phyloP scores from a whole-genome alignment of 2,329 filamentous ascomycete species.

The Teratosphaeria pseudoeucalypti region DNA sequence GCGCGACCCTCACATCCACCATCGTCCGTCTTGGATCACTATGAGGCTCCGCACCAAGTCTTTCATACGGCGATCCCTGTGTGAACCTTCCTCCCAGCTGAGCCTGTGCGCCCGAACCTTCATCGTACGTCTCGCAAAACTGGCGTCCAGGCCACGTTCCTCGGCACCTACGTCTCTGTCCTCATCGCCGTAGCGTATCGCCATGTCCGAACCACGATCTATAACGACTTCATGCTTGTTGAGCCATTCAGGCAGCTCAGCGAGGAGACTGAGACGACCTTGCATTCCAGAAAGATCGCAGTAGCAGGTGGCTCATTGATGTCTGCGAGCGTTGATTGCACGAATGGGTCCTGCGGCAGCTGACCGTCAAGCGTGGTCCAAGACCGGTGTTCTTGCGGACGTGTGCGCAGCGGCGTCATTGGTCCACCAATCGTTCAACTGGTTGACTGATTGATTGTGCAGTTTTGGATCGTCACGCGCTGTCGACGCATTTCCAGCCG shows the following conservation, averaged over 20 bases:
- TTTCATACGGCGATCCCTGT: not conserved
- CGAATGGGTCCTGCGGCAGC: too few relatives aligned
- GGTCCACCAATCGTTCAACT: too few relatives aligned
- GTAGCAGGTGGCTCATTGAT: too few relatives aligned
- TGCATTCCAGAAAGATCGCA: too few relatives aligned
- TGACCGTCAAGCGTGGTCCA: too few relatives aligned
- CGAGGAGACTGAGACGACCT: not conserved
- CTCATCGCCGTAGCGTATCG: not conserved
- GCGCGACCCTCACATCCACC: not conserved
- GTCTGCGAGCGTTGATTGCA: too few relatives aligned
- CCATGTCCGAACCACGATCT: not conserved
- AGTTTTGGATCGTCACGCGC: too few relatives aligned
- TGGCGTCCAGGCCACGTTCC: not conserved
- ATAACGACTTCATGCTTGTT: not conserved
- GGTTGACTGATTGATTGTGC: too few relatives aligned
- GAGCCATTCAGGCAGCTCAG: not conserved
- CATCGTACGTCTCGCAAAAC: not conserved
- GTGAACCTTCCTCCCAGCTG: too few relatives aligned
- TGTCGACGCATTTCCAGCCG: too few relatives aligned
- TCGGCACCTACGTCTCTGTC: not conserved
- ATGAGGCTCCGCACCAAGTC: not conserved
- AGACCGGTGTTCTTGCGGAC: too few relatives aligned
- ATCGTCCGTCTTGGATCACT: not conserved
- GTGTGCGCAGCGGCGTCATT: too few relatives aligned
- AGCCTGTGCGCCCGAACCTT: not conserved